A percentile compares a stretch with the other conserved stretches of the same genome.
Evolutionary conservation across 345 rosid genomes (phyloP).

Genomic region (Sisymbrium altissimum): DNA sequence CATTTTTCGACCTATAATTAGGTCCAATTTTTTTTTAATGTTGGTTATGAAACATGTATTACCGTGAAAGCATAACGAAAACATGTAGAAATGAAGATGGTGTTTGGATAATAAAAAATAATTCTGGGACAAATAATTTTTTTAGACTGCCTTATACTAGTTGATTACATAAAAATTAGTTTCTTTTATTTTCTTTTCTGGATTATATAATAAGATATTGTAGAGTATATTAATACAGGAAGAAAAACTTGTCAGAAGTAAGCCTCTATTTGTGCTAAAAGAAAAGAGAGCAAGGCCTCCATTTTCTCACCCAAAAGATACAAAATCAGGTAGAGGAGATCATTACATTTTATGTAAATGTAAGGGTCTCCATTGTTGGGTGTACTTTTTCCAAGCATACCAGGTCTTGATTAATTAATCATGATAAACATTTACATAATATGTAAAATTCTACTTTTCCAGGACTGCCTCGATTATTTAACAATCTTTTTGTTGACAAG

Average conservation of each 20-base stretch:
- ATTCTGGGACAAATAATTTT: not conserved
- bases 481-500: not conserved
- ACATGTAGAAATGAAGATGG: not conserved
- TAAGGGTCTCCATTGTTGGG: not conserved
- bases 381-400: conserved; percentile 15
- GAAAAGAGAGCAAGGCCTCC: not conserved
- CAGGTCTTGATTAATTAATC: not conserved
- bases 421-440: not conserved
- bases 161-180: not conserved
- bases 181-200: not conserved
- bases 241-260: not conserved
- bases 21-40: not conserved
- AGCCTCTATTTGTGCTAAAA: not conserved
- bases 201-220: not conserved
- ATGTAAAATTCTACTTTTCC: not conserved
- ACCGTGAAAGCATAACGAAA: not conserved
- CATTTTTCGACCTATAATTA: not conserved
- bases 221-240: not conserved
- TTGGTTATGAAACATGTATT: not conserved
- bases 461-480: not conserved
- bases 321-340: conserved; percentile 9
- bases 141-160: not conserved
- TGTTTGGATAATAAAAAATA: not conserved
- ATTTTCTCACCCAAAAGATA: conserved; percentile 25
- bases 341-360: not conserved